Base-by-base conservation (phyloP, 805 yeast genomes). In the Sungouiella blattae region DNA sequence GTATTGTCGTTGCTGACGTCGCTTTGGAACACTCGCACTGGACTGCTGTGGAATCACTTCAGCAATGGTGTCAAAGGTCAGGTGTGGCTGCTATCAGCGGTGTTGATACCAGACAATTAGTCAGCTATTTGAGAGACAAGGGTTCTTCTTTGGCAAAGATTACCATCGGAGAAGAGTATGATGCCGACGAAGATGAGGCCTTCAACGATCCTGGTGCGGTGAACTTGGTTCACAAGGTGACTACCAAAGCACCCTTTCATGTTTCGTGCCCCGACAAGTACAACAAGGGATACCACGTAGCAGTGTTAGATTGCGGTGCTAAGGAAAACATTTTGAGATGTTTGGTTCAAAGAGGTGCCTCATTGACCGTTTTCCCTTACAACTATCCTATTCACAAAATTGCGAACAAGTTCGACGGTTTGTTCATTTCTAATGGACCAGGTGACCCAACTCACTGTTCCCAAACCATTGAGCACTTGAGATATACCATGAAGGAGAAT, bases 1-100 rank as follows among this genome's bases (percentile, higher is more conserved):
- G 98, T 50, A 87, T 93, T 40, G 95, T 93, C 32, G 98, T 93
- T 18, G 85, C 95, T 28, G 96, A 93, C 57, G 96, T 78, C 36
- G 98, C 98, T 15, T 76, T 89, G 74, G 77, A 88, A 59, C 87
- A 91, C 64, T 87, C 96, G n/a, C 99, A 93, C 62, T 93, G 98
- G 98, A 89, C 98, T 24, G 99, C 99, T 3, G 96, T 93, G 22
- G 98, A 93, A 69, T 83, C 95, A 13, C 74, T 93, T 39, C 84
- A 87, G 41, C 86, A 85, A 51, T 93, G 98, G 98, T 93, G 98
- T 70, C 78, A 85, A 64, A 81, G 96, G 58, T 94, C 88, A 51
- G 96, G 95, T 28, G 93, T 94, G 37, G 94, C 98, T 37, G 73
- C 96, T 30, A 84, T 93, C 52, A 79, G 96, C 28, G 98, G 97